phyloP scores from a whole-genome alignment of 371 early-diverging fungal genomes.

The Entomophthora muscae region DNA sequence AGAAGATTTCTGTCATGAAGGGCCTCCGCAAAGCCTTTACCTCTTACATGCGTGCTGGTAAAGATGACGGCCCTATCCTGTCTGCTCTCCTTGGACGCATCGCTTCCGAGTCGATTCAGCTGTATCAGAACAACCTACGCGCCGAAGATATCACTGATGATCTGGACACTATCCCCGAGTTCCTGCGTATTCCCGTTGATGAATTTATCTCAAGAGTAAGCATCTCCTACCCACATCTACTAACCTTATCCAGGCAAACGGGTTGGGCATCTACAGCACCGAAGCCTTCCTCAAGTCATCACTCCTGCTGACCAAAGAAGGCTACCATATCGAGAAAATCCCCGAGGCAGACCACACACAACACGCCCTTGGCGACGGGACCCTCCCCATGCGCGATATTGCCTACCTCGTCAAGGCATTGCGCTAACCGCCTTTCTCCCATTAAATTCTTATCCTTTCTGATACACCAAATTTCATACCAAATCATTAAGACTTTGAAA shows the following conservation, averaged over 20 bases:
- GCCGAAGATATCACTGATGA: neutral
- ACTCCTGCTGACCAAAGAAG: neutral
- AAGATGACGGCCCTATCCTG: neutral
- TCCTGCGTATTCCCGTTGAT: neutral
- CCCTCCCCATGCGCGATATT: neutral
- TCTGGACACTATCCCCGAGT: neutral
- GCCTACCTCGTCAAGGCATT: neutral
- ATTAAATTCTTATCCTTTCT: too few relatives aligned
- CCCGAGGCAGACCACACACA: neutral
- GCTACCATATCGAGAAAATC: neutral
- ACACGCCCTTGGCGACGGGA: neutral
- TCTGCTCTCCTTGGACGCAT: constrained; percentile 12
- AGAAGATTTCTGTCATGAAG: constrained; percentile 89
- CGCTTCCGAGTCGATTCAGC: neutral
- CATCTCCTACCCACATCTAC: neutral
- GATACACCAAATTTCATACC: too few relatives aligned
- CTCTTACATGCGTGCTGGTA: neutral
- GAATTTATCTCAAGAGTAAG: neutral
- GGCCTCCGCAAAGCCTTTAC: constrained; percentile 31
- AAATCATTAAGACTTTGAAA: too few relatives aligned
- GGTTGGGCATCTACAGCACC: neutral
- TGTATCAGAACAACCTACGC: neutral
- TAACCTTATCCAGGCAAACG: neutral
- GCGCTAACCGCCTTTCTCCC: neutral
- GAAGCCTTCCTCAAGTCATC: neutral